These are phyloP conservation scores for Quambalaria eucalypti DNA, from an alignment of 1,284 basidiomycete genomes.

Conservation along the genomic window DNA sequence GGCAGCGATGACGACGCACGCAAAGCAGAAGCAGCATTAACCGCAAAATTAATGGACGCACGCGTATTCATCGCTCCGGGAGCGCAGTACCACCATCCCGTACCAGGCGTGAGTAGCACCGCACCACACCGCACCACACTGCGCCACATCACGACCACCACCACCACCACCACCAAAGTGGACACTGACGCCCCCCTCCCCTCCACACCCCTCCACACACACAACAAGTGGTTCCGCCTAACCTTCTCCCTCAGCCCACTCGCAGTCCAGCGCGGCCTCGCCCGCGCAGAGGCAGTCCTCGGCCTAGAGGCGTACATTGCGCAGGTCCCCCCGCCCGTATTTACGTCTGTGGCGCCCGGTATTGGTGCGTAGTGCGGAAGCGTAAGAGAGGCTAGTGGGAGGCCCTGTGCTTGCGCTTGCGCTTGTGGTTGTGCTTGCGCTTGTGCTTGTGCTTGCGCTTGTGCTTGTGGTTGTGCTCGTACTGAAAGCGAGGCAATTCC, in stretches of 20 bases:
- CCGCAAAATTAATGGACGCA: constrained; percentile 11
- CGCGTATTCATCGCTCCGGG: constrained; percentile 26
- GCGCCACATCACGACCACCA: background rate
- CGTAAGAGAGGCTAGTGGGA: too few relatives aligned
- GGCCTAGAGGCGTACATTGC: constrained; percentile 9
- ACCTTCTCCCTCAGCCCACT: constrained; percentile 22
- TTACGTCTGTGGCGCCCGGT: too few relatives aligned
- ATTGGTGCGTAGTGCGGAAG: too few relatives aligned
- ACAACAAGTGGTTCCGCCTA: constrained; percentile 11
- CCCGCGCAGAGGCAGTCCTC: constrained; percentile 15
- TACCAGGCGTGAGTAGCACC: constrained; percentile 16
- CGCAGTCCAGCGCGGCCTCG: constrained; percentile 19
- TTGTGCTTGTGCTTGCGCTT: too few relatives aligned
- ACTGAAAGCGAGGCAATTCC: too few relatives aligned
- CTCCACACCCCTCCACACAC: background rate
- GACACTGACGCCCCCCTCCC: background rate
- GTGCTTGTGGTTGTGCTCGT: too few relatives aligned
- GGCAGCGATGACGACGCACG: constrained; percentile 1
- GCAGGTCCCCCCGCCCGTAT: background rate
- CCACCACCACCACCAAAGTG: background rate
- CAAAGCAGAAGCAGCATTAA: constrained; percentile 13
- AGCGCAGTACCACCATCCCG: constrained; percentile 23
- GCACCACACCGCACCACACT: too few relatives aligned
- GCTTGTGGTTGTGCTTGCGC: too few relatives aligned
- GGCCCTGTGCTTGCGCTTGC: too few relatives aligned